Conservation (phyloP, 2,329 filamentous ascomycete genomes). For the Cladosporium sp. region DNA sequence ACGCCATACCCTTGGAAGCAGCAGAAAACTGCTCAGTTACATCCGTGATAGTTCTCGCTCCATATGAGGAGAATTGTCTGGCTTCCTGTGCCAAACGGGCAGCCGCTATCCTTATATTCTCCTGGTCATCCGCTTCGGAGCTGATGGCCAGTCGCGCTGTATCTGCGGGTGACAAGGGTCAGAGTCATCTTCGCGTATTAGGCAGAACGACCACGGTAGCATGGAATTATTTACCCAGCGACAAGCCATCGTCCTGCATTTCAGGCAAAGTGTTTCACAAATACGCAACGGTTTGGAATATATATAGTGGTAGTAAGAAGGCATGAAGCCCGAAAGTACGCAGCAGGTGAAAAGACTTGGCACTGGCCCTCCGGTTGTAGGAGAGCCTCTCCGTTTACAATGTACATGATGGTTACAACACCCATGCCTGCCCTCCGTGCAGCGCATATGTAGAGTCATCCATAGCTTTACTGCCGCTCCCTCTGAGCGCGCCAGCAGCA, state of each 20-base stretch:
- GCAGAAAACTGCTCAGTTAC: conserved; percentile 33
- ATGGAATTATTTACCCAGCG: conserved; percentile 4
- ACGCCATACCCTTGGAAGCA: conserved; percentile 22
- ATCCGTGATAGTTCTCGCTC: conserved; percentile 22
- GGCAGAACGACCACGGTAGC: neutral
- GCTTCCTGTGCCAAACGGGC: conserved; percentile 23
- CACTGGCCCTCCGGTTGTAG: conserved; percentile 10
- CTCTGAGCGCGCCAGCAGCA: neutral
- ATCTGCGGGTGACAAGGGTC: neutral
- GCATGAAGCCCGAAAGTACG: conserved; percentile 5
- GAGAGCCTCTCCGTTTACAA: conserved; percentile 15
- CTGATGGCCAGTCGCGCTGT: conserved; percentile 12
- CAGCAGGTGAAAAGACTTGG: conserved; percentile 13
- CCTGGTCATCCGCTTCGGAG: conserved; percentile 1
- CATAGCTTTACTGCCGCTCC: conserved; percentile 1
- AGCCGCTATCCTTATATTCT: conserved; percentile 16
- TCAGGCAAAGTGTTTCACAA: neutral
- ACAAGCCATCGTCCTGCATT: conserved; percentile 13
- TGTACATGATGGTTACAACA: conserved; percentile 25
- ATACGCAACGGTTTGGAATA: neutral
- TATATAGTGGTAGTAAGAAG: conserved; percentile 1
- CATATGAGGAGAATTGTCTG: conserved; percentile 10
- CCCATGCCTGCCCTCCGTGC: conserved; percentile 7
- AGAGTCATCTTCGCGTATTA: neutral
- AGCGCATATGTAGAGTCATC: conserved; percentile 10